Evolutionary conservation across 257 asterid species (phyloP), one percentile per base, ranked within the genome.

Genomic region (Lithospermum erythrorhizon): DNA sequence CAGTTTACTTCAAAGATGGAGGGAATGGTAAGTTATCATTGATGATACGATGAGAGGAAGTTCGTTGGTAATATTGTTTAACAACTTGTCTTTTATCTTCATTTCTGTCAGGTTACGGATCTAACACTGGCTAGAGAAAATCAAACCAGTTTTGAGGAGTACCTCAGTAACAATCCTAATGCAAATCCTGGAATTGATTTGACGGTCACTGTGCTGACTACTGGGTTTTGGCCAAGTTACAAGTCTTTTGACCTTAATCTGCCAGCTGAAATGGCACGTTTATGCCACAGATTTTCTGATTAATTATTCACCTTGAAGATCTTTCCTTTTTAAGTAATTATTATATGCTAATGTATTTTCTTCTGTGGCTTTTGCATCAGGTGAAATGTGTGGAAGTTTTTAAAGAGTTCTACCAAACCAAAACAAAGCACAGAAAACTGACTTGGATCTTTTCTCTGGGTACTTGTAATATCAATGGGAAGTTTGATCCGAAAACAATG

Each of bases 151-250:
- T 93, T 93, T 72, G 96, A 84, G 87, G 97, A 93, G 65, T 93
- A 93, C 73, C 89, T 89, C 65, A 65, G 71, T 68, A 78, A 64
- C 61, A 89, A 77, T 67, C 72, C 87, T 35, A 70, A 60, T 71
- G 96, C 85, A 64, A 89, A 77, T 73, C 97, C 96, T 20, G 97
- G 99, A 66, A 84, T 87, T 63, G 99, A 93, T 70, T 79, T 89
- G 77, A 93, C 97, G 3, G 97, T 93, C 66, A 89, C 99, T 24
- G 99, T 93, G 69, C 83, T 93, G 64, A 93, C 99, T 16, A 93
- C 99, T 30, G 99, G 99, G 41, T 93, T 93, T 78, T 93, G 99
- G 99, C 99, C 99, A 64, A 93, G 96, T 71, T 93, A 93, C 83
- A 93, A 93, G 76, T 86, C 99, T 61, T 85, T 77, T 45, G 99